Percentiles rank a stretch among this genome's conserved stretches.
Conservation (phyloP, 1,284 basidiomycete genomes). For the Thecaphora thlaspeos region DNA sequence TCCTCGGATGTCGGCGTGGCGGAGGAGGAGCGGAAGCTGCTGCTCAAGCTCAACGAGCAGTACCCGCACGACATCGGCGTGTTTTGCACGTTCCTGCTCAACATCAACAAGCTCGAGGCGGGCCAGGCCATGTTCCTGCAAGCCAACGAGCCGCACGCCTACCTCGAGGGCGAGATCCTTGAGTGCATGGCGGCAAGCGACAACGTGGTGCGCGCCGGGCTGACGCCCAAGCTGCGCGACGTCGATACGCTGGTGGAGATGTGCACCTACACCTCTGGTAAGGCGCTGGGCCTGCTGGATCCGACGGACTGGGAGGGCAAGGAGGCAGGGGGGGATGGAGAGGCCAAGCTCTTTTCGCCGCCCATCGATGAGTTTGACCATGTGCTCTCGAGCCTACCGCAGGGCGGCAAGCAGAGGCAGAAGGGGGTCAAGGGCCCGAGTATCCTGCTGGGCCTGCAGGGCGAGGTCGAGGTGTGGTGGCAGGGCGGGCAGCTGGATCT, state of each 20-base stretch:
- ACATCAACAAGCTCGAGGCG: constrained; percentile 74
- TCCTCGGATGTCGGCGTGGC: constrained; percentile 5
- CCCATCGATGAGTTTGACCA: constrained; percentile 94
- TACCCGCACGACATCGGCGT: constrained; percentile 92
- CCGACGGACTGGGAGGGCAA: constrained; percentile 63
- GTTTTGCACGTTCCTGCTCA: constrained; percentile 88
- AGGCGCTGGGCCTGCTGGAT: constrained; percentile 63
- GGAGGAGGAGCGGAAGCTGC: constrained; percentile 63
- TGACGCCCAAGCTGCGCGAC: constrained; percentile 94
- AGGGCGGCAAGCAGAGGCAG: constrained; percentile 64
- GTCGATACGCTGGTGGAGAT: constrained; percentile 83
- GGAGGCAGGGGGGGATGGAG: constrained; percentile 7
- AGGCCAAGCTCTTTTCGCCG: constrained; percentile 74
- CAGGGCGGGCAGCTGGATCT: too few relatives aligned
- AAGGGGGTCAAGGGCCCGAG: constrained; percentile 76
- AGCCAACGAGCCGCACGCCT: constrained; percentile 95
- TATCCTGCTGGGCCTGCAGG: constrained; percentile 65
- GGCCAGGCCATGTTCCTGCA: constrained; percentile 93
- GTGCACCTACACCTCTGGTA: constrained; percentile 76
- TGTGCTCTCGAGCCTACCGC: constrained; percentile 66
- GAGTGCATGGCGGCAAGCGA: constrained; percentile 63
- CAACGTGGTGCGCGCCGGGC: constrained; percentile 96
- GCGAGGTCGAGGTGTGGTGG: neutral
- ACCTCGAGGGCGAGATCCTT: constrained; percentile 65
- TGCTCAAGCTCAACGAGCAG: constrained; percentile 72